These are phyloP conservation scores for Nitzschia putrida DNA, from an alignment of 108 stramenopile genomes.

Conservation along the genomic window DNA sequence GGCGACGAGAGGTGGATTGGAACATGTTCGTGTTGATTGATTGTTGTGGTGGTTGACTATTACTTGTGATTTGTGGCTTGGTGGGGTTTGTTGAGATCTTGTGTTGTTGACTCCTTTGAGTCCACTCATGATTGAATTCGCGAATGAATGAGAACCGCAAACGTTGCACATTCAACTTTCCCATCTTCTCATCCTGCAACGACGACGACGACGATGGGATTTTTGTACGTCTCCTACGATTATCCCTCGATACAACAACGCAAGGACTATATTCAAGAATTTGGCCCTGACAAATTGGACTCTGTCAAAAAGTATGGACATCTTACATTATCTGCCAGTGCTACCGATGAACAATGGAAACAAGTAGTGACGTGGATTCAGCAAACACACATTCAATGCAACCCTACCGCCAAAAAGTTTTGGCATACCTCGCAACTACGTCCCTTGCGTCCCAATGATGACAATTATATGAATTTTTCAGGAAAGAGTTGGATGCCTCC, in stretches of 20 bases:
- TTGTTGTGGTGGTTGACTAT: too few species aligned
- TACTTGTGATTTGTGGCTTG: too few species aligned
- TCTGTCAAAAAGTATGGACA: neutral
- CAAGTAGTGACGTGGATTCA: slow-evolving; percentile 8
- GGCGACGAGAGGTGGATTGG: too few species aligned
- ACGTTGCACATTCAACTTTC: too few species aligned
- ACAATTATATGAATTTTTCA: slow-evolving; percentile 28
- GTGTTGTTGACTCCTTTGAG: too few species aligned
- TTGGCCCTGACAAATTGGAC: neutral
- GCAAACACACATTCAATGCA: neutral
- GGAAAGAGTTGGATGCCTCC: slow-evolving; percentile 15
- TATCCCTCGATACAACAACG: slow-evolving; percentile 18
- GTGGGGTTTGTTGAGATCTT: too few species aligned
- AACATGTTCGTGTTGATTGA: too few species aligned
- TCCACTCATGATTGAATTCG: too few species aligned
- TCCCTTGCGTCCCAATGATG: slow-evolving; percentile 32
- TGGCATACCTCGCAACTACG: slow-evolving; percentile 1
- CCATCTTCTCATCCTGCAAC: too few species aligned
- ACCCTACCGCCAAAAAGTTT: neutral
- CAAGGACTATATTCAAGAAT: neutral
- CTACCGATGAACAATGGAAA: slow-evolving; percentile 27
- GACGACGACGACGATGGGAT: slow-evolving; percentile 4
- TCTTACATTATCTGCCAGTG: slow-evolving; percentile 15
- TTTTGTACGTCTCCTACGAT: slow-evolving; percentile 14
- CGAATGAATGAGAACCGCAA: too few species aligned